Percentiles rank a stretch among this genome's conserved stretches.
Conservation (phyloP, 352 stramenopile species). For the Pythium coloratum region DNA sequence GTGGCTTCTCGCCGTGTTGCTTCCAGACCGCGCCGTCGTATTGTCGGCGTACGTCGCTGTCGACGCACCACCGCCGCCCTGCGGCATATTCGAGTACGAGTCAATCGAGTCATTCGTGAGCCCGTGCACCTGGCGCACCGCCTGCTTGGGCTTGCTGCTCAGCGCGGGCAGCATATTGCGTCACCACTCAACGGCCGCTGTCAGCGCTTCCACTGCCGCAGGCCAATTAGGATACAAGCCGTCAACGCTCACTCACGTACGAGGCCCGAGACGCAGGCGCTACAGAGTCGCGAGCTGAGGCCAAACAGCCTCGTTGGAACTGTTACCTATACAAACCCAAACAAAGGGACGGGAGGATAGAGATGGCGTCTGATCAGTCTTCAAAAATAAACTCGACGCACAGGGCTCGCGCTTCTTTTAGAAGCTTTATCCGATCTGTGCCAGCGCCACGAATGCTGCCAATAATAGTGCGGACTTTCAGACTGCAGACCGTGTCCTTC, state of each 20-base stretch:
- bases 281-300: not conserved
- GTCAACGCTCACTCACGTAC: not conserved
- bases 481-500: no score
- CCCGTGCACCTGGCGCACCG: constrained; percentile 74
- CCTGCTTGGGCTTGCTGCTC: constrained; percentile 81
- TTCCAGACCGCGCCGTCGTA: constrained; percentile 33
- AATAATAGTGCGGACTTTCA: not conserved
- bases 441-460: not conserved
- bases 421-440: not conserved
- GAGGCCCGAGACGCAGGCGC: not conserved
- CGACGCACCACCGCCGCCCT: constrained; percentile 21
- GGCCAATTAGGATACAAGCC: not conserved
- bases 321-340: not conserved
- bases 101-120: constrained; percentile 88
- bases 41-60: constrained; percentile 58
- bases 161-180: constrained; percentile 66
- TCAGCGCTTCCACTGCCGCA: not conserved
- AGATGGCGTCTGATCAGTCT: not conserved
- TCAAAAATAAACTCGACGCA: not conserved
- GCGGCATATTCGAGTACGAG: constrained; percentile 69
- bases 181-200: not conserved
- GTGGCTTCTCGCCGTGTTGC: constrained; percentile 21
- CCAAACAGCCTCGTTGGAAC: not conserved
- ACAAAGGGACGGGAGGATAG: not conserved
- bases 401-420: not conserved